phyloP scores from a whole-genome alignment of 805 yeast species.

The Hanseniaspora meyeri region DNA sequence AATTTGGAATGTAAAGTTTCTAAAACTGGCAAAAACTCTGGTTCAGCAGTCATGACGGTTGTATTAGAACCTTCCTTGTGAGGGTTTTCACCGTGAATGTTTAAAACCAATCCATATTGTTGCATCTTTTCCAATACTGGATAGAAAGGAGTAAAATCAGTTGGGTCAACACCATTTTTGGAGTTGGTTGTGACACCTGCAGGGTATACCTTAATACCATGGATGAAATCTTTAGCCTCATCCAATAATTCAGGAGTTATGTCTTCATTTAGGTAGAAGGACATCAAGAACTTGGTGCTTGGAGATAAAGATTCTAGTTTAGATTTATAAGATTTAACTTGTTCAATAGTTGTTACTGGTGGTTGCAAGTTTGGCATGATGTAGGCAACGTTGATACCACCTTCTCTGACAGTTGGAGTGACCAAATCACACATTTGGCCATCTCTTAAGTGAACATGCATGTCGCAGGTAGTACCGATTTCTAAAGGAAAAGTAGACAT shows the following conservation, averaged over 20 bases:
- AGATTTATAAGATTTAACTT: constrained; percentile 57
- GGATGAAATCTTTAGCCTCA: constrained; percentile 62
- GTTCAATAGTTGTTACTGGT: constrained; percentile 68
- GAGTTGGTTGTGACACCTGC: constrained; percentile 99
- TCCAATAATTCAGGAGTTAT: constrained; percentile 77
- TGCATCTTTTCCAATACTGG: constrained; percentile 87
- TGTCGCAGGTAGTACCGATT: constrained; percentile 70
- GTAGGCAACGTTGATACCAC: constrained; percentile 85
- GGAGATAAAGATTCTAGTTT: constrained; percentile 58
- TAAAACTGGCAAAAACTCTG: constrained; percentile 80
- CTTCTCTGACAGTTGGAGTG: constrained; percentile 78
- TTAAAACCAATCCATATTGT: constrained; percentile 60
- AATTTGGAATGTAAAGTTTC: constrained; percentile 64
- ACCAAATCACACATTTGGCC: constrained; percentile 86
- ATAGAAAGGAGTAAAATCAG: constrained; percentile 77
- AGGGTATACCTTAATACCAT: constrained; percentile 93
- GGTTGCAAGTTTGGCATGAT: constrained; percentile 95
- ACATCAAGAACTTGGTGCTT: constrained; percentile 78
- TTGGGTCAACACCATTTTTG: constrained; percentile 79
- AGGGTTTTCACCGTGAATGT: constrained; percentile 94
- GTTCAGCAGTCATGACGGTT: constrained; percentile 89
- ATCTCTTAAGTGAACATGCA: constrained; percentile 93
- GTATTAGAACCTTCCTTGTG: constrained; percentile 47
- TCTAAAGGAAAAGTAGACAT: constrained; percentile 27
- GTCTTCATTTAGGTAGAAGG: constrained; percentile 65